Conservation (phyloP, 176 grass and related monocot genomes). For the Zea luxurians region DNA sequence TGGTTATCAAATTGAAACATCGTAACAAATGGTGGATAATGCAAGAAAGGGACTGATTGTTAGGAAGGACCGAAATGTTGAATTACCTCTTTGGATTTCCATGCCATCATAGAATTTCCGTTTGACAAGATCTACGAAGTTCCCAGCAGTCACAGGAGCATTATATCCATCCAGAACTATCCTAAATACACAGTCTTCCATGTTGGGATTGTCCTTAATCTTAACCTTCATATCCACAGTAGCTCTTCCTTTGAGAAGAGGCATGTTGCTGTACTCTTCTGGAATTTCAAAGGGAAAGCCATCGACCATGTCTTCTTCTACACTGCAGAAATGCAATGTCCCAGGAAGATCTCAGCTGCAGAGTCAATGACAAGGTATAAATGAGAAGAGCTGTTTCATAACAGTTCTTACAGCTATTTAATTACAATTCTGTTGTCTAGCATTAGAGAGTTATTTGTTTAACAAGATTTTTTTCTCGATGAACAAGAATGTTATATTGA, state of each 20-base stretch:
- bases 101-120: conserved; percentile 97
- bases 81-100: conserved; percentile 93
- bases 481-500: conserved; percentile 17
- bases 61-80: conserved; percentile 6
- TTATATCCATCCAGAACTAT: conserved; percentile 97
- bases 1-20: conserved; percentile 4
- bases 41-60: conserved; percentile 2
- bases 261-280: conserved; percentile 86
- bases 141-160: conserved; percentile 89
- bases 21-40: conserved; percentile 8
- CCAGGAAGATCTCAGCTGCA: conserved; percentile 99
- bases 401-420: conserved; percentile 51
- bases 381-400: conserved; percentile 72
- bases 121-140: conserved; percentile 91
- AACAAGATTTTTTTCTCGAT: not conserved
- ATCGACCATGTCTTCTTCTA: conserved; percentile 99
- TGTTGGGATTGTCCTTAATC: conserved; percentile 89
- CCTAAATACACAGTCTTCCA: conserved; percentile 84
- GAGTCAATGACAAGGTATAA: conserved; percentile 88
- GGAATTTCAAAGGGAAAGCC: conserved; percentile 90
- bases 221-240: conserved; percentile 98
- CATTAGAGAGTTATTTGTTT: conserved; percentile 10
- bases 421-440: conserved; percentile 31
- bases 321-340: conserved; percentile 97
- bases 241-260: conserved; percentile 94